Evolutionary conservation across 2,329 filamentous ascomycete species (phyloP), one percentile per base, ranked within the genome.

Genomic region (Samsoniella hepiali): DNA sequence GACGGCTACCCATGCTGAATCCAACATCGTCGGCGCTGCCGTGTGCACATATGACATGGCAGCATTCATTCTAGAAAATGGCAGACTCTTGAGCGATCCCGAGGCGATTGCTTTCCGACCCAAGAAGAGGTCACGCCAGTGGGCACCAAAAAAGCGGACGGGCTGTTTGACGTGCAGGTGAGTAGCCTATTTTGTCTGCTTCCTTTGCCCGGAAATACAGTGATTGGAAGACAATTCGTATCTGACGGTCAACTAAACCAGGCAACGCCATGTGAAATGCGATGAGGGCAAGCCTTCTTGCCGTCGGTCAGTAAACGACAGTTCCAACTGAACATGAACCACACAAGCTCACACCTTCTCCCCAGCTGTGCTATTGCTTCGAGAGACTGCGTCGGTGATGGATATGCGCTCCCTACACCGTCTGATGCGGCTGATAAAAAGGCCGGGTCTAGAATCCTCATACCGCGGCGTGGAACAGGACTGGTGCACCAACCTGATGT

Each of bases 71-170:
- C 36, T 60, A 2, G 58, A 60, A 8, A 60, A 53, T 27, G 49
- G 17, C 13, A 60, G 5, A 17, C 58, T 60, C 36, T 44, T 47
- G 36, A 60, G 36, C 34, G 47, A 60, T n/a, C 58, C 58, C 4
- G 22, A 34, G 7, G 58, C 58, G 3, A 11, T 60, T 9, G 22
- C 27, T 36, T 10, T 61, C 36, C 36, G 49, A 17, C 50, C 59
- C 5, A 60, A 60, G 47, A 29, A 36, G 27, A 17, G 42, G 31
- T 38, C 40, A 17, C 45, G 58, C 13, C 55, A 40, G 42, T 62
- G 59, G 59, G 59, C 59, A 15, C 40, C 50, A n/a, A 62, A 56
- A 22, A 62, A 55, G 31, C 40, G 50, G 15, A 62, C 42, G 11
- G 42, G 40, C 31, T 62, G 49, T 29, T n/a, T 62, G 10, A 62